Evolutionary conservation across 1,139 yeast species (phyloP), one percentile per base, ranked within the genome.

Genomic region (Debaryomycetaceae sp.): DNA sequence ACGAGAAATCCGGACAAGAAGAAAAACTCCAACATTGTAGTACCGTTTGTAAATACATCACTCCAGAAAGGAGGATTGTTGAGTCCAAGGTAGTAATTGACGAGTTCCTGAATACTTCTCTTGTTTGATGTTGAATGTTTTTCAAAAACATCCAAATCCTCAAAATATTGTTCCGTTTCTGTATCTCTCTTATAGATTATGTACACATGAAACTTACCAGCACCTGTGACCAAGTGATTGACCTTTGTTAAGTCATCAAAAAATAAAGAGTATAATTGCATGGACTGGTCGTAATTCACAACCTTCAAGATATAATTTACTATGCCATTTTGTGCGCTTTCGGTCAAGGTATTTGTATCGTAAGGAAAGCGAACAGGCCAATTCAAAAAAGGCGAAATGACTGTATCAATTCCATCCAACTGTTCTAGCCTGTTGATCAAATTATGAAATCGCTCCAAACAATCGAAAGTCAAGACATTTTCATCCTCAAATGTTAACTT

Each of bases 171-270:
- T 27, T 27, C 11, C 11, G 4, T 27, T 8, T 27, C 11, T 27
- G 31, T 8, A 6, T 24, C 34, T 6, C 40, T 14, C 13, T 35
- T 14, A 40, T 63, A 66, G 24, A 69, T 39, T 9, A 69, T 43
- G 40, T 60, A 66, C 2, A 81, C 47, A 42, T 72, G 68, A 9
- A 81, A 40, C 1, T 67, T 57, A 20, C 67, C 62, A 0, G 85
- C 84, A 37, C 70, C 63, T 43, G 66, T 65, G 9, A 81, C 67
- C 8, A 80, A 53, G 20, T 83, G 84, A 54, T 83, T 80, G 8
- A 71, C 65, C 44, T 72, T 71, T 36, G 60, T 56, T 2, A 79
- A 55, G 2, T 78, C 72, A 34, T 76, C 70, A 23, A 81, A 62
- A 44, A 62, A 67, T 17, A 68, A 50, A 11, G 58, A 54, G 14